Evolutionary conservation across 345 rosid genomes (phyloP).

Genomic region (Capsella bursapastoris): DNA sequence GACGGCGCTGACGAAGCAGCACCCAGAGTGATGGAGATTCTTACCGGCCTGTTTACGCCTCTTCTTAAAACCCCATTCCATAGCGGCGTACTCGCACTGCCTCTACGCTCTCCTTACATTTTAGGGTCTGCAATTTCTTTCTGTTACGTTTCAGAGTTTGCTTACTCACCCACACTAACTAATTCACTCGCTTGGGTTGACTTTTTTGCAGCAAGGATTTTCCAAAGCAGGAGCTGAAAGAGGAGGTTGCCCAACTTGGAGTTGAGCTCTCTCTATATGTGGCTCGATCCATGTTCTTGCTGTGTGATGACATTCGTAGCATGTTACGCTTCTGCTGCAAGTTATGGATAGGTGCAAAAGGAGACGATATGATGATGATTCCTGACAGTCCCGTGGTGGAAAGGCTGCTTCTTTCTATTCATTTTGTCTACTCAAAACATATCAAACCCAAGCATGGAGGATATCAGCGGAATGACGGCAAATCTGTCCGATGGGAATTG

Average conservation of each 20-base stretch:
- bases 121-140: neutral
- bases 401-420: neutral
- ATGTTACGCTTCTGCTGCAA: neutral
- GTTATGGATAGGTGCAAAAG: neutral
- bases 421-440: neutral
- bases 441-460: neutral
- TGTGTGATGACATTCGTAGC: constrained; percentile 12
- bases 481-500: neutral
- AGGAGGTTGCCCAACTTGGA: neutral
- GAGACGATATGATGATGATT: neutral
- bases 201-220: too few species aligned
- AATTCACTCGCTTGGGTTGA: too few species aligned
- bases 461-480: neutral
- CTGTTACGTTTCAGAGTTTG: too few species aligned
- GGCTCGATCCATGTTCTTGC: constrained; percentile 10
- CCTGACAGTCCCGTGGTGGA: neutral
- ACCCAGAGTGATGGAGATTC: too few species aligned
- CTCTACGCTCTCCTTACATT: neutral
- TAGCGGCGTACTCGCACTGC: neutral
- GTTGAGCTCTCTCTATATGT: constrained; percentile 8
- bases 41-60: neutral
- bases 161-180: too few species aligned
- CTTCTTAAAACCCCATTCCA: neutral
- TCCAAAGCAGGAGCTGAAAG: neutral
- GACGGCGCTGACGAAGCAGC: neutral